Conservation (phyloP, 768 basidiomycete species). For the Coprinopsis sp. region DNA sequence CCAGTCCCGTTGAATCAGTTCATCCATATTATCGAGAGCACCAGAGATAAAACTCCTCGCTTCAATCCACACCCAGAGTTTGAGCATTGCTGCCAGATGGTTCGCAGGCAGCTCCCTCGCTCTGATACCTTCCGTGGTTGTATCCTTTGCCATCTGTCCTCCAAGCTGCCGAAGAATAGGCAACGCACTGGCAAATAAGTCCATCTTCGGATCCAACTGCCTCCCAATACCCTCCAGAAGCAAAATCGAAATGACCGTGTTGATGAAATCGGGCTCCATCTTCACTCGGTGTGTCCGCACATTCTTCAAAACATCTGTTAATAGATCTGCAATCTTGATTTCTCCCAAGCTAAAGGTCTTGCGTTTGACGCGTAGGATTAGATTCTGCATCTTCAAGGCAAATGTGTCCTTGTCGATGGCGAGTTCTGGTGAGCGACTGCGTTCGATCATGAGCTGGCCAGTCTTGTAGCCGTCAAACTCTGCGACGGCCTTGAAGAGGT, state of each 20-base stretch:
- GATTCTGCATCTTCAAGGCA: conserved; percentile 95
- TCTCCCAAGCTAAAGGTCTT: conserved; percentile 97
- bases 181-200: conserved; percentile 92
- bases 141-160: conserved; percentile 67
- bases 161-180: conserved; percentile 92
- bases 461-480: conserved; percentile 96
- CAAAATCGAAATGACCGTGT: conserved; percentile 93
- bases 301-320: conserved; percentile 81
- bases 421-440: conserved; percentile 86
- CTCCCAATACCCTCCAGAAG: conserved; percentile 94
- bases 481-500: conserved; percentile 93
- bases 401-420: conserved; percentile 92
- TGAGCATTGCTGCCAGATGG: conserved; percentile 81
- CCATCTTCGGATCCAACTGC: conserved; percentile 86
- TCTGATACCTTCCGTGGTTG: conserved; percentile 45
- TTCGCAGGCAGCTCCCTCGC: conserved; percentile 57
- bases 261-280: conserved; percentile 98
- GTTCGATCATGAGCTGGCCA: conserved; percentile 94
- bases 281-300: conserved; percentile 94
- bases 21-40: conserved; percentile 77
- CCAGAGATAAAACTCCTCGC: conserved; percentile 81
- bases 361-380: conserved; percentile 88
- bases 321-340: conserved; percentile 91
- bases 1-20: conserved; percentile 85
- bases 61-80: conserved; percentile 96